Evolutionary conservation across 2,329 filamentous ascomycete genomes (phyloP), one percentile per base, ranked within the genome.

Genomic region (Colletotrichum musae): DNA sequence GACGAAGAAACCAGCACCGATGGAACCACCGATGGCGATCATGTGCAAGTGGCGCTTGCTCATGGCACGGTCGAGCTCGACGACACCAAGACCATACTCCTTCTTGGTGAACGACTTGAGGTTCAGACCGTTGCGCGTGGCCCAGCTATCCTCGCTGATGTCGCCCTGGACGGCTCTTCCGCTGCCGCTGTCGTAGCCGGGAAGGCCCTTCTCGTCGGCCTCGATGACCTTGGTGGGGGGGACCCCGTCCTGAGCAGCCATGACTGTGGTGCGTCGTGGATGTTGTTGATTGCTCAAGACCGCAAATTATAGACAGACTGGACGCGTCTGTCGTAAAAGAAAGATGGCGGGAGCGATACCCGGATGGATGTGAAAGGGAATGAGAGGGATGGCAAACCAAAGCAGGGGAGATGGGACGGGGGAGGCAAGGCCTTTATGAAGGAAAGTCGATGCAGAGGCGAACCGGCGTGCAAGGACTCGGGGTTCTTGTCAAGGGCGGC

Each of bases 1-100:
- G 75, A 89, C 88, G 77, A 89, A 90, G 81, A 90, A 88, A 80
- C 88, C 88, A 75, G 88, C 88, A 77, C 88, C 88, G 62, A 90
- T 90, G 18, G 87, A 88, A 62, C 87, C 88, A 74, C 87, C 87
- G 65, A 89, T 88, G 74, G 87, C 86, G 77, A 89, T 89, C 87
- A 89, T 89, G 79, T 90, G 86, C 72, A 90, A 78, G 76, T 90
- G 88, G 70, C 88, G 85, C 45, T 81, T 81, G 81, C 87, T 86
- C 82, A 90, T 86, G 73, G 80, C 75, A 50, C 81, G 80, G 72
- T 85, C 81, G 58, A 85, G 77, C 72, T 84, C 77, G 59, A 73
- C 58, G 24, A 71, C 28, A 21, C 71, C 72, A 4, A 24, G 54
- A 21, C 70, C 66, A 45, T 71, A 54, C 12, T 72, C 71, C 47